Base-by-base conservation (phyloP, 129 eudicot genomes). In the Ambrosia artemisiifolia region DNA sequence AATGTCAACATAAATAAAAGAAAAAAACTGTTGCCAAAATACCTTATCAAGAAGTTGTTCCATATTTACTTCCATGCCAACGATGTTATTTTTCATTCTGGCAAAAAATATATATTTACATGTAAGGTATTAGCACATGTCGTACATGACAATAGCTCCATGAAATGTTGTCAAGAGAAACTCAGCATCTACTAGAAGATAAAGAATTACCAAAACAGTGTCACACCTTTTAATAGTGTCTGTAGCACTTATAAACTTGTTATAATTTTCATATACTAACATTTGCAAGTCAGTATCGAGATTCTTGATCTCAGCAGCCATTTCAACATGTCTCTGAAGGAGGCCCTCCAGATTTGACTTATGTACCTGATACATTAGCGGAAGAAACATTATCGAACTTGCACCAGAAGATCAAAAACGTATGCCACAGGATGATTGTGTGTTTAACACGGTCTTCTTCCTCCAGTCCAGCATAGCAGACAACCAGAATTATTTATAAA, bases 231-330 rank as follows among this genome's bases (percentile, higher is more conserved):
- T 94, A 35, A 94, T 94, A 55, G 99, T 83, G 68, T 94, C 99
- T 11, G 99, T 88, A 49, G 99, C 97, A 79, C 99, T 94, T 64
- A 94, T 90, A 79, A 94, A 94, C 84, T 90, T 94, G 91, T 91
- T 94, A 83, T 94, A 94, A 69, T 94, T 94, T 62, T 90, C 99
- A 81, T 94, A 94, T 53, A 94, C 99, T 74, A 94, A 73, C 99
- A 88, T 94, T 76, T 94, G 99, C 89, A 90, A 69, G 87, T 94
- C 97, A 24, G 99, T 94, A 65, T 90, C 99, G 50, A 94, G 94
- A 85, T 90, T 94, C 81, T 94, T 94, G 50, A 94, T 90, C 77
- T 94, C 99, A 79, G 99, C 91, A 53, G 99, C 99, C 99, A 94
- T 94, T 81, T 94, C 99, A 67, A 94, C 99, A 81, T 94, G 99